phyloP scores from a whole-genome alignment of 1,284 basidiomycete species.

The Pseudozyma hubeiensis region DNA sequence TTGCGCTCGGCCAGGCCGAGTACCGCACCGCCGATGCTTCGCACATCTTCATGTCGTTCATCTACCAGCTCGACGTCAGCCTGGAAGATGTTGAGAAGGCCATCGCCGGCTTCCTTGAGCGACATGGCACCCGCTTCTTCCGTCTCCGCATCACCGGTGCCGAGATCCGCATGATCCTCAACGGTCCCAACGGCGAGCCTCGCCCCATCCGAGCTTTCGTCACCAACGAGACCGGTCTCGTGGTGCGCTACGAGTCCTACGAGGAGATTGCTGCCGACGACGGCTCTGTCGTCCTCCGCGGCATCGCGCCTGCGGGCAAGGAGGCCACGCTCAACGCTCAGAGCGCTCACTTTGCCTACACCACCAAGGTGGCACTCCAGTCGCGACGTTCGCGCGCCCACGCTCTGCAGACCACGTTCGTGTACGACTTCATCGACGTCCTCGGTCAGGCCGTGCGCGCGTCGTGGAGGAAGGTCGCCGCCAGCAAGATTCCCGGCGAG shows the following conservation, averaged over 20 bases:
- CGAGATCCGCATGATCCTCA: slow-evolving; percentile 93
- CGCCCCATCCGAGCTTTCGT: slow-evolving; percentile 97
- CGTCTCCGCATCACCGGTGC: slow-evolving; percentile 96
- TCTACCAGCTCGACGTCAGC: slow-evolving; percentile 93
- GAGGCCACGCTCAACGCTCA: slow-evolving; percentile 57
- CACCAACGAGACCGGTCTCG: slow-evolving; percentile 98
- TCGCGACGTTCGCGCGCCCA: slow-evolving; percentile 99
- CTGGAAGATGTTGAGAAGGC: slow-evolving; percentile 97
- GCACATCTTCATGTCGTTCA: slow-evolving; percentile 83
- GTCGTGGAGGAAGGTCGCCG: slow-evolving; percentile 83
- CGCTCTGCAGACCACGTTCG: slow-evolving; percentile 96
- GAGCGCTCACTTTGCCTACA: slow-evolving; percentile 75
- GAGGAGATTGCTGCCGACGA: slow-evolving; percentile 97
- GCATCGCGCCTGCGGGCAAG: slow-evolving; percentile 68
- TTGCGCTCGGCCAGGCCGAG: slow-evolving; percentile 65
- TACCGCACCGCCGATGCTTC: slow-evolving; percentile 66
- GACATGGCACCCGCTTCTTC: slow-evolving; percentile 93
- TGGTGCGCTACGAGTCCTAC: slow-evolving; percentile 98
- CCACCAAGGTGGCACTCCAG: slow-evolving; percentile 98
- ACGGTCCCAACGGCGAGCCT: slow-evolving; percentile 85
- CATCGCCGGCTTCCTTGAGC: slow-evolving; percentile 96
- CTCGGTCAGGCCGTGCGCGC: slow-evolving; percentile 96
- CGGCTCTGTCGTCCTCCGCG: slow-evolving; percentile 91
- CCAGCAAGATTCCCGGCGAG: slow-evolving; percentile 54
- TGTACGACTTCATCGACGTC: slow-evolving; percentile 96